These are phyloP conservation scores for Colletotrichum ledebouriae DNA, from an alignment of 2,329 filamentous ascomycete species.

Conservation along the genomic window DNA sequence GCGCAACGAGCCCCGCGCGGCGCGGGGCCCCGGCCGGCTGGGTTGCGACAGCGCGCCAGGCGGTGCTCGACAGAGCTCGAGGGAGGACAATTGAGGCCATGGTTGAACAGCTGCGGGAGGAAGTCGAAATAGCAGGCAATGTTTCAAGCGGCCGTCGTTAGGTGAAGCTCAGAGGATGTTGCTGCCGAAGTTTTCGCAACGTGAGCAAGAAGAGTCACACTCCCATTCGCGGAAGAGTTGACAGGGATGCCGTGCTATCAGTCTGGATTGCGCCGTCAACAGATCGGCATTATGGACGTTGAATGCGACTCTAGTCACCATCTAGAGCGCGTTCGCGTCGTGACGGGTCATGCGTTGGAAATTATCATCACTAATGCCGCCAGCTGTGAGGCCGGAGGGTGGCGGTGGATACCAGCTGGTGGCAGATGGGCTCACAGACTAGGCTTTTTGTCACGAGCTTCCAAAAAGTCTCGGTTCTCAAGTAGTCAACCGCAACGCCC, in stretches of 20 bases:
- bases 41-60: conserved; percentile 20
- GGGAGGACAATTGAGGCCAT: conserved; percentile 33
- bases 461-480: too few relatives aligned
- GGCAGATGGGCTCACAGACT: neutral
- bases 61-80: conserved; percentile 23
- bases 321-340: conserved; percentile 36
- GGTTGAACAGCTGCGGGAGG: neutral
- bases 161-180: neutral
- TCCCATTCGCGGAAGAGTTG: conserved; percentile 1
- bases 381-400: neutral
- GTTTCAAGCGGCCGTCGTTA: neutral
- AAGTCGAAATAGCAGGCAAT: neutral
- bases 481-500: too few relatives aligned
- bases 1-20: conserved; percentile 17
- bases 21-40: neutral
- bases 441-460: too few relatives aligned
- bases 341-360: conserved; percentile 41
- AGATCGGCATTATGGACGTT: conserved; percentile 15
- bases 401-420: neutral
- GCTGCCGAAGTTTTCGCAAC: neutral
- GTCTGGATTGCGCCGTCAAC: conserved; percentile 26
- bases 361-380: conserved; percentile 18
- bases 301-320: conserved; percentile 16
- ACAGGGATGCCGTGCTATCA: conserved; percentile 27
- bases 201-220: conserved; percentile 18